Conservation (phyloP, 1,139 yeast genomes). For the Candida anutae region DNA sequence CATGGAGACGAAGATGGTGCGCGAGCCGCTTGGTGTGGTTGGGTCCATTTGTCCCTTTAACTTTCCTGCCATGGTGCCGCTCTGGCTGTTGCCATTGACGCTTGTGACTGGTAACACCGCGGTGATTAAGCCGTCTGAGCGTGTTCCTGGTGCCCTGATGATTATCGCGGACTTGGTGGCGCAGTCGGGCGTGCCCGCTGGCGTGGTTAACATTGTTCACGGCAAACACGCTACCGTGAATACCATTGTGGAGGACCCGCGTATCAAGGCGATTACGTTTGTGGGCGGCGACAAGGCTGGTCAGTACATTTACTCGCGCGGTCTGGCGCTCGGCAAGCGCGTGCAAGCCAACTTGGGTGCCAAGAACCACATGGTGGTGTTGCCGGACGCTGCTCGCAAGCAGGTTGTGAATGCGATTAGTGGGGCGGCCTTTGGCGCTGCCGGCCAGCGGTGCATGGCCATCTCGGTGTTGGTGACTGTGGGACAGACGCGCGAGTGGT, state of each 20-base stretch:
- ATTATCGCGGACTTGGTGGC: conserved; percentile 66
- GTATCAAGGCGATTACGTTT: conserved; percentile 72
- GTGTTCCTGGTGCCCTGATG: conserved; percentile 76
- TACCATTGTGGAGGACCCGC: conserved; percentile 65
- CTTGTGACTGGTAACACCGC: conserved; percentile 76
- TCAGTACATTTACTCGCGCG: conserved; percentile 61
- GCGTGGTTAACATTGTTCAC: conserved; percentile 67
- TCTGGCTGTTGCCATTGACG: conserved; percentile 73
- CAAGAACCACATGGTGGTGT: conserved; percentile 65
- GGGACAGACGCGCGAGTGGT: conserved; percentile 62
- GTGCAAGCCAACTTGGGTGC: conserved; percentile 78
- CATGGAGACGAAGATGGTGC: conserved; percentile 75
- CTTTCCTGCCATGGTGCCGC: conserved; percentile 83
- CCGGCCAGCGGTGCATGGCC: conserved; percentile 84
- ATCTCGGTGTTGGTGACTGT: conserved; percentile 71
- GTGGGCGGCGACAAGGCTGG: conserved; percentile 79
- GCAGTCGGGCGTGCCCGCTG: conserved; percentile 75
- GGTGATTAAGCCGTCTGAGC: conserved; percentile 70
- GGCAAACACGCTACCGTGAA: conserved; percentile 74
- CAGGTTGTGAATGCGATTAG: conserved; percentile 61
- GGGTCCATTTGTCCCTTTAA: conserved; percentile 72
- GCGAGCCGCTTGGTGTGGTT: conserved; percentile 58
- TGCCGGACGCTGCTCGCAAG: conserved; percentile 65
- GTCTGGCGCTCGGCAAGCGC: conserved; percentile 63
- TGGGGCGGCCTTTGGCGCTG: conserved; percentile 82